Conservation (phyloP, 2,329 filamentous ascomycete species). For the Monosporascus sp. region DNA sequence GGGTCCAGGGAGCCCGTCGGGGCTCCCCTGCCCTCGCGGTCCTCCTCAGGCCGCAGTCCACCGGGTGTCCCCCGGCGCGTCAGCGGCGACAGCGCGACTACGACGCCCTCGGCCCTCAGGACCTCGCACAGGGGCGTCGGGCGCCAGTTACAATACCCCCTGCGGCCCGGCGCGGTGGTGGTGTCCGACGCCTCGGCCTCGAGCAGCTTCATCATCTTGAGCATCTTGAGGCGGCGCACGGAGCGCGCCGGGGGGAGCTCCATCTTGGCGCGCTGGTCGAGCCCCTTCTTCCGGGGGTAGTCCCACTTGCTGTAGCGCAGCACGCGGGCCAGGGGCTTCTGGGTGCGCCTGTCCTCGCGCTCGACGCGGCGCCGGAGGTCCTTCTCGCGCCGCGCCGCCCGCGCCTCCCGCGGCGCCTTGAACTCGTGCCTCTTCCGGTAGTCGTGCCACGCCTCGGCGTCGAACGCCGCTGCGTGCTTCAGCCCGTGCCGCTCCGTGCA, state of each 20-base stretch:
- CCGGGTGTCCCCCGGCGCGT: background rate
- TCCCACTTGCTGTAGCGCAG: background rate
- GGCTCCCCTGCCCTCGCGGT: background rate
- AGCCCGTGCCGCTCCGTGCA: background rate
- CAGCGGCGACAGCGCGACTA: background rate
- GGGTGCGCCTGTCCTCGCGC: background rate
- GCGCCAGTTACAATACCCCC: background rate
- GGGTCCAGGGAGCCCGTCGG: background rate
- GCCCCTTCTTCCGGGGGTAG: background rate
- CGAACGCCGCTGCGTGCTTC: background rate
- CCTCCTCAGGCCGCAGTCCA: background rate
- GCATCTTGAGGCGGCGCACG: background rate
- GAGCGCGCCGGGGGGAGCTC: background rate
- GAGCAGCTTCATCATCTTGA: background rate
- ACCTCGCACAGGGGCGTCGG: background rate
- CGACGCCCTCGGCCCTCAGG: background rate
- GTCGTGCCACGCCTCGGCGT: background rate
- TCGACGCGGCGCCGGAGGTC: background rate
- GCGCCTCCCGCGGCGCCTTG: background rate
- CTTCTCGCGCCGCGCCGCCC: background rate
- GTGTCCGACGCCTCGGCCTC: background rate
- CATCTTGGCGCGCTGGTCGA: background rate
- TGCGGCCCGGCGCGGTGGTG: background rate
- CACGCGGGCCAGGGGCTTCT: background rate
- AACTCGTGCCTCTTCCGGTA: background rate